phyloP scores from a whole-genome alignment of 1,284 basidiomycete genomes.

The Salmacisia buchloeana region DNA sequence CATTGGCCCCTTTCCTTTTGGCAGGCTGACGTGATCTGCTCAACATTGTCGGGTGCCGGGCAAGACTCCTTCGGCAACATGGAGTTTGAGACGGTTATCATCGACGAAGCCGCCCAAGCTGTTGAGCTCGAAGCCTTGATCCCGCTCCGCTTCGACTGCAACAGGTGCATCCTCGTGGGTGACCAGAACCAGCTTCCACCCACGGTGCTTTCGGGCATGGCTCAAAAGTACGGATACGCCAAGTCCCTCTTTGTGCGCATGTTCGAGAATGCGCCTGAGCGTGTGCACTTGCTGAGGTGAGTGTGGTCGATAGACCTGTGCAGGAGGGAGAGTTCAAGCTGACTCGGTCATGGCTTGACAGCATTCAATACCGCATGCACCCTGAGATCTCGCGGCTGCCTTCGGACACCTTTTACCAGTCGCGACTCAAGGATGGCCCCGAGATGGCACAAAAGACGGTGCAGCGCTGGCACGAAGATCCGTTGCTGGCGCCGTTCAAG shows the following conservation, averaged over 20 bases:
- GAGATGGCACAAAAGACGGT: slow-evolving; percentile 76
- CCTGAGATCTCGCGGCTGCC: slow-evolving; percentile 88
- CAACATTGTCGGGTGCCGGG: slow-evolving; percentile 78
- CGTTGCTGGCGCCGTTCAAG: slow-evolving; percentile 77
- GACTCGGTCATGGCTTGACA: slow-evolving; percentile 49
- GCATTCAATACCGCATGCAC: slow-evolving; percentile 99
- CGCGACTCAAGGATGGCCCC: slow-evolving; percentile 77
- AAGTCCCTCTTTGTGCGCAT: slow-evolving; percentile 89
- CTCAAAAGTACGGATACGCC: slow-evolving; percentile 73
- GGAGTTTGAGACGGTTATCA: slow-evolving; percentile 92
- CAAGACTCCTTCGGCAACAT: slow-evolving; percentile 70
- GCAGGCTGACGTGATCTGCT: slow-evolving; percentile 83
- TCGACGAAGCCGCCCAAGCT: slow-evolving; percentile 96
- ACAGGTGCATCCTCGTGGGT: slow-evolving; percentile 87
- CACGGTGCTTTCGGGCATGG: slow-evolving; percentile 86
- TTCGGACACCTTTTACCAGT: slow-evolving; percentile 81
- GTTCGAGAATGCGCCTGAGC: slow-evolving; percentile 69
- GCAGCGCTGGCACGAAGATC: slow-evolving; percentile 76
- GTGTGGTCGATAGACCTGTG: too few species aligned
- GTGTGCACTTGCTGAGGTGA: slow-evolving; percentile 84
- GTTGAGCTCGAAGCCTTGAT: slow-evolving; percentile 95
- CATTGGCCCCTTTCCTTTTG: too few species aligned
- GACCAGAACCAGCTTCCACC: slow-evolving; percentile 97
- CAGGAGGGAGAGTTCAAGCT: too few species aligned
- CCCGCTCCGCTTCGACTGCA: slow-evolving; percentile 81